Percentiles rank a stretch among this genome's conserved stretches.
Evolutionary conservation across 257 asterid species (phyloP).

Genomic region (Asclepias syriaca): DNA sequence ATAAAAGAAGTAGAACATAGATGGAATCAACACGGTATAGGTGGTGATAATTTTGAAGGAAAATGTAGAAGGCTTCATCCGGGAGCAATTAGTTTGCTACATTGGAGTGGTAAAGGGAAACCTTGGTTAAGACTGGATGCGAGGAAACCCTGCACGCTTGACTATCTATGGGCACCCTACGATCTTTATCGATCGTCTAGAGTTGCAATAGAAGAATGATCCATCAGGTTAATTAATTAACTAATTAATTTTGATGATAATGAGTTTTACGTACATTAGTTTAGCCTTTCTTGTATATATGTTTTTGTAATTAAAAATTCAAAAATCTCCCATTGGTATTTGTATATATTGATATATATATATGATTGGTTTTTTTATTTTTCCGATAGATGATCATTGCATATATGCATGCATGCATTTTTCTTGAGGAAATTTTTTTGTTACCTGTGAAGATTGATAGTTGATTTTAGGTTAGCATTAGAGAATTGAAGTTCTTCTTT

Average conservation of each 20-base stretch:
- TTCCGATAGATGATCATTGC: too few species aligned
- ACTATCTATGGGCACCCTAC: slow-evolving; percentile 77
- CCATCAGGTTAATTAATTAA: not conserved
- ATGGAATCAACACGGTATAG: slow-evolving; percentile 88
- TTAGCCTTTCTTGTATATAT: too few species aligned
- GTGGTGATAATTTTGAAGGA: slow-evolving; percentile 80
- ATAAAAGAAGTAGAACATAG: slow-evolving; percentile 61
- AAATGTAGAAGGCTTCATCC: slow-evolving; percentile 76
- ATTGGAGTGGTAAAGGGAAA: slow-evolving; percentile 94
- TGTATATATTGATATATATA: too few species aligned
- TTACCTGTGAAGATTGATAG: too few species aligned
- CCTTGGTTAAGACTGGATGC: slow-evolving; percentile 86
- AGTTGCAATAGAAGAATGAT: slow-evolving; percentile 53
- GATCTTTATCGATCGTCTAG: slow-evolving; percentile 60
- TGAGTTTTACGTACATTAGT: too few species aligned
- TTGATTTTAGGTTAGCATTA: too few species aligned
- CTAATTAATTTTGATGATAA: not conserved
- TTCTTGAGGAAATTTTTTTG: too few species aligned
- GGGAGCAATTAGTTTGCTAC: slow-evolving; percentile 84
- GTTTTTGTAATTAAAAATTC: too few species aligned
- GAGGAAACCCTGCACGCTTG: slow-evolving; percentile 66
- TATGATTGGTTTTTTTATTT: too few species aligned
- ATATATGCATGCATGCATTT: too few species aligned
- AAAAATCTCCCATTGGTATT: too few species aligned
- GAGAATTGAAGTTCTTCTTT: too few species aligned